Conservation (phyloP, 164 flowering plant species). For the Platanus orientalis region DNA sequence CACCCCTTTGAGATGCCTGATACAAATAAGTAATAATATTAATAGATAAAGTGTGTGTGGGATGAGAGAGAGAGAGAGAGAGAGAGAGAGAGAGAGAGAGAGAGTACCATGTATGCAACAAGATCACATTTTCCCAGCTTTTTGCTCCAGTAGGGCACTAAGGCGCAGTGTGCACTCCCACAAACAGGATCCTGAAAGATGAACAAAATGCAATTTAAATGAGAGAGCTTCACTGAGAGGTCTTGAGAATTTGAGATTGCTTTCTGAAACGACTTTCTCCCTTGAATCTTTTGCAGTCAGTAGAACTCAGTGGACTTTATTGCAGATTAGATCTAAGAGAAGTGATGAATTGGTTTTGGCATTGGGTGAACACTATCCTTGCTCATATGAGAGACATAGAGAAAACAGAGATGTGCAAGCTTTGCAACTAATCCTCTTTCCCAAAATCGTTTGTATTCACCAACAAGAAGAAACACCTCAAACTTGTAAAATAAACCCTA, state of each 20-base stretch:
- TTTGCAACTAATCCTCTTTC: no score
- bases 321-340: no score
- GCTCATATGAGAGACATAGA: no score
- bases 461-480: no score
- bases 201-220: not conserved
- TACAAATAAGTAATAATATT: not conserved
- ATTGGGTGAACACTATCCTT: no score
- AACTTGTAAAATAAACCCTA: no score
- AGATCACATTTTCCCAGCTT: constrained; percentile 64
- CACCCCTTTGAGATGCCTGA: constrained; percentile 84
- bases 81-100: constrained; percentile 4
- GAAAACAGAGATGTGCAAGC: no score
- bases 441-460: no score
- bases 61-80: not conserved
- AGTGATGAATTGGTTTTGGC: no score
- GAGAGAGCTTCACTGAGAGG: not conserved
- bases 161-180: constrained; percentile 83
- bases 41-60: not conserved
- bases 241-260: not conserved
- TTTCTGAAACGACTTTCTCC: no score
- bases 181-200: constrained; percentile 70
- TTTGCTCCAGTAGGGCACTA: constrained; percentile 68
- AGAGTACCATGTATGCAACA: constrained; percentile 30
- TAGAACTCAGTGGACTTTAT: no score
- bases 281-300: no score